Base-by-base conservation (phyloP, 2,329 filamentous ascomycete species). In the Aureobasidium lini region DNA sequence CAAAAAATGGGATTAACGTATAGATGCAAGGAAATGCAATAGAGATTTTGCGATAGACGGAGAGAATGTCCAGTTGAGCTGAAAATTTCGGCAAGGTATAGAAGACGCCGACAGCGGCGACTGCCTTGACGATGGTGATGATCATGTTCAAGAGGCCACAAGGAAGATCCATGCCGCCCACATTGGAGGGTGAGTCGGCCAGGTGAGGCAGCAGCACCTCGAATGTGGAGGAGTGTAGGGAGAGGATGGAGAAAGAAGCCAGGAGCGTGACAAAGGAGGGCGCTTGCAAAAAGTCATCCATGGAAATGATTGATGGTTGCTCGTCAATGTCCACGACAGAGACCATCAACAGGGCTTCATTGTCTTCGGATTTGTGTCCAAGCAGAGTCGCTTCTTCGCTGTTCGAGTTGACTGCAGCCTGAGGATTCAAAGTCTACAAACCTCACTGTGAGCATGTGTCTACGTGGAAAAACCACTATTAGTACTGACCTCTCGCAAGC, bases 201-300 rank as follows among this genome's bases (percentile, higher is more conserved):
- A 79, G 71, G 62, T 78, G 76, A 5, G 76, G 76, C 3, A 79
- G 73, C 4, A 79, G 69, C 23, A 76, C 72, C 59, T 79, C 76
- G 60, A 78, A 84, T 47, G 80, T 81, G 2, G 76, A 78, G 11
- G 78, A 78, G 57, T 81, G 82, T 66, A 79, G 79, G n/a, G 80
- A 82, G 36, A 79, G 78, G 39, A 79, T 78, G 31, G 77, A 81
- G 63, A 77, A 78, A 4, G 78, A 79, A 63, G 77, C 67, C 66
- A 81, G 66, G 34, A 79, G 66, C 62, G 77, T 65, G 61, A 76
- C 65, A 16, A 79, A 68, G 1, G 76, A 77, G 2, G 77, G 77
- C 0, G 76, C 76, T 16, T 73, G 73, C 57, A 79, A 68, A 63
- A 78, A 76, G 49, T 78, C 74, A 44, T 67, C 65, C 61, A 78